Conservation (phyloP, 106 monocot genomes). For the Dioscorea zingiberensis region DNA sequence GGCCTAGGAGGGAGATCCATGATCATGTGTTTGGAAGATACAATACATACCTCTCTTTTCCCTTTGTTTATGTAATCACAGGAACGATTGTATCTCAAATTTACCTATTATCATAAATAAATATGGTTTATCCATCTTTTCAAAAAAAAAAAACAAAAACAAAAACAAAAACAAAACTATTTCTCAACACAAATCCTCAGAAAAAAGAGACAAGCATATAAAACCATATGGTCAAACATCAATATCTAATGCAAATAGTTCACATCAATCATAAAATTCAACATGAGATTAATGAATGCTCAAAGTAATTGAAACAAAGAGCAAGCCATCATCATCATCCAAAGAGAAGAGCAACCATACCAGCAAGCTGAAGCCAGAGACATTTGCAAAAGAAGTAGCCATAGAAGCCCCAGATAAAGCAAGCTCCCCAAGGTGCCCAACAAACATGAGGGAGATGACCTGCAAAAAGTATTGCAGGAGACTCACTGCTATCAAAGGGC, state of each 20-base stretch:
- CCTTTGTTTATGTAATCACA: too few species aligned
- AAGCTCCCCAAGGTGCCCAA: slow-evolving; percentile 7
- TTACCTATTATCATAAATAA: too few species aligned
- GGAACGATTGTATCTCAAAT: too few species aligned
- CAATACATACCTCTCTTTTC: too few species aligned
- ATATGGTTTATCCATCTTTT: too few species aligned
- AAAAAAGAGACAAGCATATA: background rate
- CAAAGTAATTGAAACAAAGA: background rate
- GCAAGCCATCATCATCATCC: background rate
- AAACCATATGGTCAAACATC: background rate
- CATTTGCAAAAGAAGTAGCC: slow-evolving; percentile 32
- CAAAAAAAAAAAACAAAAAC: too few species aligned
- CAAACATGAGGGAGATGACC: slow-evolving; percentile 25
- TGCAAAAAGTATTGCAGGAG: slow-evolving; percentile 35
- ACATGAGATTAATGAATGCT: background rate
- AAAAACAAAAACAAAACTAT: too few species aligned
- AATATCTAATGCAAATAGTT: background rate
- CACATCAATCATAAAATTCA: background rate
- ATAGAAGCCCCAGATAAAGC: slow-evolving; percentile 1
- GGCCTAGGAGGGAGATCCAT: too few species aligned
- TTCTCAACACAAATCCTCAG: background rate
- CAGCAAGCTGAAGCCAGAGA: slow-evolving; percentile 36
- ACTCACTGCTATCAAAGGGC: slow-evolving; percentile 26
- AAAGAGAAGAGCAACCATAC: slow-evolving; percentile 3
- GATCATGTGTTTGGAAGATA: too few species aligned